phyloP scores from a whole-genome alignment of 257 asterid genomes.

The Verbena officinalis region DNA sequence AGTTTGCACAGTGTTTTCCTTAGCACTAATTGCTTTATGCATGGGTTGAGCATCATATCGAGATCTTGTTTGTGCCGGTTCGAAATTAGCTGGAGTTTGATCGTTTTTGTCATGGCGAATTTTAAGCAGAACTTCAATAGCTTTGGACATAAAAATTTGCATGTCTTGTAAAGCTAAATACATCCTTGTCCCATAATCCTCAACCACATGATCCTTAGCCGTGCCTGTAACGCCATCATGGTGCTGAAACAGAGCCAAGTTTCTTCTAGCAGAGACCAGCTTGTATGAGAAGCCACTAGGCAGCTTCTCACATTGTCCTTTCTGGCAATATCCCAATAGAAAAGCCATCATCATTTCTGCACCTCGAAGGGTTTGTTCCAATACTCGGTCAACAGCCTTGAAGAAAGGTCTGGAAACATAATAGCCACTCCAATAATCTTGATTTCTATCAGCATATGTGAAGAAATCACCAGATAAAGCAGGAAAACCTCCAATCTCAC shows the following conservation, averaged over 20 bases:
- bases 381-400: constrained; percentile 94
- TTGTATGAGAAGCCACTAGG: constrained; percentile 86
- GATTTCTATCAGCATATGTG: constrained; percentile 91
- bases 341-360: constrained; percentile 96
- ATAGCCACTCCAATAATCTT: constrained; percentile 99
- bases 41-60: constrained; percentile 79
- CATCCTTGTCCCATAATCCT: constrained; percentile 94
- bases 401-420: constrained; percentile 98
- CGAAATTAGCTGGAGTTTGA: constrained; percentile 82
- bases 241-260: constrained; percentile 92
- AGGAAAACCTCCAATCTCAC: constrained; percentile 89
- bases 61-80: constrained; percentile 82
- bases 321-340: constrained; percentile 84
- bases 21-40: constrained; percentile 70
- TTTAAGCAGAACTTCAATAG: constrained; percentile 81
- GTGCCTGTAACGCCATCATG: constrained; percentile 99
- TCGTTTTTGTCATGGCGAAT: constrained; percentile 84
- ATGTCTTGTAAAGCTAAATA: constrained; percentile 84
- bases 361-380: constrained; percentile 94
- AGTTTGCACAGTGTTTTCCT: constrained; percentile 84
- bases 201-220: constrained; percentile 90
- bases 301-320: constrained; percentile 81
- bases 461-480: constrained; percentile 94
- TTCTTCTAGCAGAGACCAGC: constrained; percentile 90
- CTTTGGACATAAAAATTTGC: constrained; percentile 89